These are phyloP conservation scores for Linnemannia exigua DNA, from an alignment of 192 early-diverging fungal species.

Conservation along the genomic window DNA sequence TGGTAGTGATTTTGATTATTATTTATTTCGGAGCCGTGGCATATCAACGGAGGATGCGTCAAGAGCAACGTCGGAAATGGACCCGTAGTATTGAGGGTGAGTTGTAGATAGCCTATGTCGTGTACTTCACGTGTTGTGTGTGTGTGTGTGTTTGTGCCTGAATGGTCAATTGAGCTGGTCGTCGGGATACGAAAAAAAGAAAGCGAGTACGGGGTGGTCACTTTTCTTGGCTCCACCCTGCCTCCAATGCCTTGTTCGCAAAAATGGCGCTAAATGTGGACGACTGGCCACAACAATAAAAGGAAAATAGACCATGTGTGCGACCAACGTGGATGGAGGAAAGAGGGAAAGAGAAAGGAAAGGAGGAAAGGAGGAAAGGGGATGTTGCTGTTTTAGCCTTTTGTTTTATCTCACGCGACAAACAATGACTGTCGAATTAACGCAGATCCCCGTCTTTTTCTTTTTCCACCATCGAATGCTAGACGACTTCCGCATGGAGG, in stretches of 20 bases:
- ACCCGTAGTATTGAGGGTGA: conserved; percentile 36
- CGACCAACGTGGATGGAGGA: neutral
- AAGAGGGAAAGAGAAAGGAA: neutral
- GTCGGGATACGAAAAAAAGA: neutral
- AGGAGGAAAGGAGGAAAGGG: neutral
- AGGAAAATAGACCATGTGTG: neutral
- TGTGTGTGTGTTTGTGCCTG: neutral
- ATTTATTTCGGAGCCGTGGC: conserved; percentile 37
- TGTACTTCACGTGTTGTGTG: neutral
- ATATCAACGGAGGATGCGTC: conserved; percentile 35
- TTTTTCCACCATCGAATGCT: neutral
- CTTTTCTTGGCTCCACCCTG: neutral
- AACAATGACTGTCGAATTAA: neutral
- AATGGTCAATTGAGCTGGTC: neutral
- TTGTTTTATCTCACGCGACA: conserved; percentile 7
- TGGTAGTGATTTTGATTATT: conserved; percentile 22
- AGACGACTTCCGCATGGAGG: conserved; percentile 30
- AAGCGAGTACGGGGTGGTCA: neutral
- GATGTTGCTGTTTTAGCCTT: neutral
- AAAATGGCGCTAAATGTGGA: neutral
- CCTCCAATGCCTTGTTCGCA: neutral
- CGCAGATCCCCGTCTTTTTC: conserved; percentile 3
- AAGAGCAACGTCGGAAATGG: conserved; percentile 40
- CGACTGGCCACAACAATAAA: neutral
- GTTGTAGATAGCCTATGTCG: neutral